Evolutionary conservation across 1,139 yeast genomes (phyloP).

Genomic region (Taphrina wiesneri): DNA sequence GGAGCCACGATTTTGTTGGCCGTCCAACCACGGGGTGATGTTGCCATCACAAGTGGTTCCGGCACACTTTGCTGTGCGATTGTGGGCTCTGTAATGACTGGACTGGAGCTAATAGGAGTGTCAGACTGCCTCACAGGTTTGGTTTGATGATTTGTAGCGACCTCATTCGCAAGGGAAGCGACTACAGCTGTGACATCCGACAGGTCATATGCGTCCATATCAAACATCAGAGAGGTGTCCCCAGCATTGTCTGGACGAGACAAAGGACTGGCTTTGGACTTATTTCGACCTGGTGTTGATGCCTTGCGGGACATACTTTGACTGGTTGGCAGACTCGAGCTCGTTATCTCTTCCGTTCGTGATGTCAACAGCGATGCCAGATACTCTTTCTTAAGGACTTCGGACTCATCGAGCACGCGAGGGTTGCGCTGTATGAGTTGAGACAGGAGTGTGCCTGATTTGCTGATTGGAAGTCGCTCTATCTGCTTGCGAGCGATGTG

Average conservation of each 20-base stretch:
- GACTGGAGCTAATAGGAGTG: not conserved
- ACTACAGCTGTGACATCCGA: not conserved
- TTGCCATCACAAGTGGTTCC: not conserved
- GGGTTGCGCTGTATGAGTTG: constrained; percentile 36
- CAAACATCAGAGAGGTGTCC: constrained; percentile 38
- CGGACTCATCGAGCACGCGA: constrained; percentile 27
- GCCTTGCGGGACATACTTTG: not conserved
- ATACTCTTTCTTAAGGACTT: constrained; percentile 29
- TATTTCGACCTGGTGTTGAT: not conserved
- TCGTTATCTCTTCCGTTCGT: not conserved
- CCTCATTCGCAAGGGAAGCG: not conserved
- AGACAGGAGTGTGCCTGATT: constrained; percentile 36
- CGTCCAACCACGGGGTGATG: not conserved
- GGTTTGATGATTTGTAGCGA: not conserved
- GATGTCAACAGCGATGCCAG: not conserved
- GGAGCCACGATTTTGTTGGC: not conserved
- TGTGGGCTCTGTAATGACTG: not conserved
- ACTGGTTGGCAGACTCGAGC: not conserved
- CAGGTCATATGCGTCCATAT: constrained; percentile 40
- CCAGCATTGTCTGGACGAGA: not conserved
- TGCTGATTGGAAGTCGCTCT: constrained; percentile 39
- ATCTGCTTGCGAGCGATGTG: constrained; percentile 41
- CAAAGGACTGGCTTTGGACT: not conserved
- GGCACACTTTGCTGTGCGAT: not conserved
- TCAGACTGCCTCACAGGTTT: not conserved